These are phyloP conservation scores for Geranium brycei DNA, from an alignment of 345 rosid genomes.

Conservation along the genomic window DNA sequence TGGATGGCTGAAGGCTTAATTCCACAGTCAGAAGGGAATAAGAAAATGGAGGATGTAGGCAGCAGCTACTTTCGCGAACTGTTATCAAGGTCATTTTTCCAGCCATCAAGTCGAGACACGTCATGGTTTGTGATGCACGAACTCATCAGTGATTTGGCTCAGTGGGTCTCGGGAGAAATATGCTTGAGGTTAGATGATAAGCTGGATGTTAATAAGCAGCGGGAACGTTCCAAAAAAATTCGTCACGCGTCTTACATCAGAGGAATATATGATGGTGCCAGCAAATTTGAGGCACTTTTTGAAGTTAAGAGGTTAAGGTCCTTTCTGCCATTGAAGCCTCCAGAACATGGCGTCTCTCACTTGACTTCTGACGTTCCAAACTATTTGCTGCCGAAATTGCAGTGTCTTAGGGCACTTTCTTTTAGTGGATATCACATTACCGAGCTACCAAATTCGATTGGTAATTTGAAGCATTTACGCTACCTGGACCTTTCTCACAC, in stretches of 20 bases:
- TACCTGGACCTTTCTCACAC: constrained; percentile 14
- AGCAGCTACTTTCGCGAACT: constrained; percentile 14
- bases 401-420: constrained; percentile 14
- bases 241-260: constrained; percentile 5
- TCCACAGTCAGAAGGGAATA: constrained; percentile 5
- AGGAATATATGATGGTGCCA: constrained; percentile 1
- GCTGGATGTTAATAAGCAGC: background rate
- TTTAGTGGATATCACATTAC: constrained; percentile 10
- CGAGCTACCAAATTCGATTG: constrained; percentile 12
- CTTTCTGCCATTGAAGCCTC: constrained; percentile 7
- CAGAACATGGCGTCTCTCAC: constrained; percentile 5
- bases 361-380: constrained; percentile 7
- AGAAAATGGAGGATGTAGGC: constrained; percentile 14
- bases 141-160: constrained; percentile 16
- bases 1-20: constrained; percentile 21
- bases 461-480: constrained; percentile 11
- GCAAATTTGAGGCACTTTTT: constrained; percentile 3
- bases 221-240: background rate
- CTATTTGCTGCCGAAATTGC: constrained; percentile 4
- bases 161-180: constrained; percentile 5
- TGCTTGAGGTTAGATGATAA: constrained; percentile 1
- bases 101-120: constrained; percentile 10
- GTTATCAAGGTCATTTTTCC: constrained; percentile 21
- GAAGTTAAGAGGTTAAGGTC: constrained; percentile 10
- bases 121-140: constrained; percentile 22